Percentiles rank a stretch among this genome's conserved stretches.
Evolutionary conservation across 345 rosid species (phyloP).

Genomic region (Moricandia moricandioides): DNA sequence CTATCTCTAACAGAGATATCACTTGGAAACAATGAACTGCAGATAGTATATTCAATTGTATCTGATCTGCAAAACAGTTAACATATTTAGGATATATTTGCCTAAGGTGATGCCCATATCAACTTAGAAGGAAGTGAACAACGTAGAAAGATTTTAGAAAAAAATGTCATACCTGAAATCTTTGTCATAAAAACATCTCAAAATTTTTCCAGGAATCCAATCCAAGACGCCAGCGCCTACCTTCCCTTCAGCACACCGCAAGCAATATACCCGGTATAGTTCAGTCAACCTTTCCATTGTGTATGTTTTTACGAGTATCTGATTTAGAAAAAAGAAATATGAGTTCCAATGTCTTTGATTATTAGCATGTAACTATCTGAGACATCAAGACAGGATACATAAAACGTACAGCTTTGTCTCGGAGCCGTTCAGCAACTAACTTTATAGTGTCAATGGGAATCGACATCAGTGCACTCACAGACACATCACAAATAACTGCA

Average conservation of each 20-base stretch:
- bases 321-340: slow-evolving; percentile 24
- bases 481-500: slow-evolving; percentile 83
- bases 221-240: slow-evolving; percentile 52
- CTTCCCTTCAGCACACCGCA: slow-evolving; percentile 48
- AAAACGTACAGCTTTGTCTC: slow-evolving; percentile 88
- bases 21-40: slow-evolving; percentile 63
- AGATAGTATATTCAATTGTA: slow-evolving; percentile 68
- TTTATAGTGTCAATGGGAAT: slow-evolving; percentile 71
- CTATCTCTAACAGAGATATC: slow-evolving; percentile 61
- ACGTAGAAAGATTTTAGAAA: background rate
- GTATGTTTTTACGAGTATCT: slow-evolving; percentile 82
- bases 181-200: slow-evolving; percentile 92
- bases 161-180: slow-evolving; percentile 67
- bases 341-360: slow-evolving; percentile 18
- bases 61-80: slow-evolving; percentile 73
- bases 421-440: slow-evolving; percentile 82
- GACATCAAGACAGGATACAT: slow-evolving; percentile 23
- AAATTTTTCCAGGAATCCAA: slow-evolving; percentile 95
- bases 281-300: slow-evolving; percentile 90
- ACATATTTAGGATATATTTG: slow-evolving; percentile 1
- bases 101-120: background rate
- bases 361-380: slow-evolving; percentile 17
- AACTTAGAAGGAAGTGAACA: background rate
- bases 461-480: slow-evolving; percentile 58
- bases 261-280: slow-evolving; percentile 65